Conservation (phyloP, 306 rosid species). For the Lathyrus sativus region DNA sequence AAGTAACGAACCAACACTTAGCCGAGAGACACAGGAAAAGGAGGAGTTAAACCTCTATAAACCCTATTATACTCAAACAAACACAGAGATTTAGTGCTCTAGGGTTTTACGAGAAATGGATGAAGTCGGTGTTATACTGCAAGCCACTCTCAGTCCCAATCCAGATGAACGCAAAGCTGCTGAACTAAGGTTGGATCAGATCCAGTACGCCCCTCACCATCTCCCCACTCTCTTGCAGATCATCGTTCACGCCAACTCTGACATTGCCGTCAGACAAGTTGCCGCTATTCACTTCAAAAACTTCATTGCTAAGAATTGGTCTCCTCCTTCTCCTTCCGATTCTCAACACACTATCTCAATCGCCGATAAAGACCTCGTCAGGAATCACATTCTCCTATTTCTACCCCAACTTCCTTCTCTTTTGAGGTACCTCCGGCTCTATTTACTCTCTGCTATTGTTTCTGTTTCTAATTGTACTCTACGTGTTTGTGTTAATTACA, state of each 20-base stretch:
- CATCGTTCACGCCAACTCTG: conserved; percentile 56
- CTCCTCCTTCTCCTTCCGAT: conserved; percentile 14
- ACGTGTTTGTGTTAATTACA: conserved; percentile 7
- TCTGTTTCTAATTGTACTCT: background rate
- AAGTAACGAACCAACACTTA: too few species aligned
- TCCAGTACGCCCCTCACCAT: conserved; percentile 83
- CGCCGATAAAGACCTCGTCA: conserved; percentile 67
- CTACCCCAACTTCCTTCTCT: conserved; percentile 76
- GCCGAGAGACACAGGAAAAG: too few species aligned
- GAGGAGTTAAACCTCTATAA: background rate
- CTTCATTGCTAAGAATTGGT: conserved; percentile 83
- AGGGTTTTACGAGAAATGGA: conserved; percentile 22
- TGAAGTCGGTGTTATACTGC: conserved; percentile 51
- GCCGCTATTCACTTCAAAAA: conserved; percentile 94
- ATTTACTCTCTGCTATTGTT: background rate
- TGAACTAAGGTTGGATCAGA: conserved; percentile 69
- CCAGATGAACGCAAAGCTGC: conserved; percentile 81
- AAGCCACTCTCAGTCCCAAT: conserved; percentile 70
- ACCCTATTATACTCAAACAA: background rate
- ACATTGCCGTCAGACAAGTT: conserved; percentile 75
- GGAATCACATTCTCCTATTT: conserved; percentile 71
- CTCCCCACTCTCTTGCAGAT: conserved; percentile 75
- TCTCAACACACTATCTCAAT: conserved; percentile 47
- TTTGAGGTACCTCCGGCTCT: conserved; percentile 45
- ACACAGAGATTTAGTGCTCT: background rate